Base-by-base conservation (phyloP, 495 filamentous ascomycete genomes). In the Delitschia confertaspora region DNA sequence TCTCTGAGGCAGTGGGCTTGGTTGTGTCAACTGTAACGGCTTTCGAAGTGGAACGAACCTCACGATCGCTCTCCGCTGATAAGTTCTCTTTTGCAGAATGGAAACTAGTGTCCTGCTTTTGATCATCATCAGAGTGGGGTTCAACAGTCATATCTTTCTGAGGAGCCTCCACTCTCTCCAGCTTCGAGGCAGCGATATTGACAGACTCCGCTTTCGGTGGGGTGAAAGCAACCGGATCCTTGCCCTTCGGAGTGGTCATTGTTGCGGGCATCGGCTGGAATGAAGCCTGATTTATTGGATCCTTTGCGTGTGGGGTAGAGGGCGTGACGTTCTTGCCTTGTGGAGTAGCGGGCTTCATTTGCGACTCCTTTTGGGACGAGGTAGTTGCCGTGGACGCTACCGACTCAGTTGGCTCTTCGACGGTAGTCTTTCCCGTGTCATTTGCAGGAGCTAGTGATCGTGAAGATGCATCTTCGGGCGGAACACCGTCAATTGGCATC, bases 51-150 rank as follows among this genome's bases (percentile, higher is more conserved):
- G 30, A 26, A 16, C 24, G 6, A 39, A 8, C 36, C 13, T 6
- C 11, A 24, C 6, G 6, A 6, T 39, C 36, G 10, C 35, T 25
- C 42, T 16, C 22, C 4, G 16, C 8, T 18, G 9, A 31, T 18
- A 25, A 17, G 23, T 6, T 24, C 45, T 55, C 51, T 38, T 49
- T 27, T 10, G 45, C 51, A 1, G 51, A 49, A 21, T 41, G 29
- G 22, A 49, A 55, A 30, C 45, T 55, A 19, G 33, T 11, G 22
- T 49, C 40, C 6, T 45, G 22, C 41, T 55, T 55, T 17, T 45
- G 33, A 9, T 55, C 50, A 19, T 53, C 50, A 21, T 53, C 50
- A 4, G 44, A 48, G 36, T 39, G 20, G 20, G 9, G 11, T 6
- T 23, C 8, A 6, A 10, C 20, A 9, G 20, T 3, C 36, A 3